phyloP scores from a whole-genome alignment of 768 basidiomycete genomes.

The Zangia roseola region DNA sequence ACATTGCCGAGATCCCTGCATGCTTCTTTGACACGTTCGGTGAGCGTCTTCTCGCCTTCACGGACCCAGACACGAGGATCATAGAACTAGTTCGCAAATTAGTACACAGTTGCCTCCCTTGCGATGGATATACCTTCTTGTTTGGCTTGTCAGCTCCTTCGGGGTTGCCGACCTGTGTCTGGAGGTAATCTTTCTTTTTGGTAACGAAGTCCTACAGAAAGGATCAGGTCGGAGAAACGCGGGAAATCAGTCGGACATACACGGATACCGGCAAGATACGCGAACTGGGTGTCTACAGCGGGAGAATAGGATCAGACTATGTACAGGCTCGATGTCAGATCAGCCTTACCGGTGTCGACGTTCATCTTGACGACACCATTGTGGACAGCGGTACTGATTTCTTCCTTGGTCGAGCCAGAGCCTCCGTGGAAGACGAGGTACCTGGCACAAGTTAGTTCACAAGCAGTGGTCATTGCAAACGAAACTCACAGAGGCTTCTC shows the following conservation, averaged over 20 bases:
- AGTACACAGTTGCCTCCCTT: not conserved
- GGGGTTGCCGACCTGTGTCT: constrained; percentile 94
- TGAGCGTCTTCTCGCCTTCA: constrained; percentile 94
- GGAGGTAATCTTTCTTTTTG: constrained; percentile 85
- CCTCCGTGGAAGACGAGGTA: constrained; percentile 99
- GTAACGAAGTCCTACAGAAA: constrained; percentile 70
- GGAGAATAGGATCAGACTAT: constrained; percentile 2
- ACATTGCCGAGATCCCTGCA: constrained; percentile 83
- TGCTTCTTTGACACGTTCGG: constrained; percentile 88
- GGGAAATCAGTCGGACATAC: constrained; percentile 35
- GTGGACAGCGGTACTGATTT: constrained; percentile 87
- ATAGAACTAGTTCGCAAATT: constrained; percentile 57
- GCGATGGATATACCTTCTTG: constrained; percentile 73
- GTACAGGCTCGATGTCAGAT: not conserved
- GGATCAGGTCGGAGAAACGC: not conserved
- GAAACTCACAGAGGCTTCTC: constrained; percentile 76
- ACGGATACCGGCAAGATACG: constrained; percentile 84
- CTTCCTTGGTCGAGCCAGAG: constrained; percentile 94
- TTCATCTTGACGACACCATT: constrained; percentile 99
- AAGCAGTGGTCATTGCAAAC: not conserved
- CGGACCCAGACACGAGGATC: constrained; percentile 99
- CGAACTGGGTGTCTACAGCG: constrained; percentile 82
- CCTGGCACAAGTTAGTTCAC: constrained; percentile 36
- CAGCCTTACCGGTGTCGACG: constrained; percentile 75
- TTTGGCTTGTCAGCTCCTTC: constrained; percentile 97